A percentile compares a stretch with the other conserved stretches of the same genome.
These are phyloP conservation scores for Leucosporidium scottii DNA, from an alignment of 768 basidiomycete genomes.

Conservation along the genomic window DNA sequence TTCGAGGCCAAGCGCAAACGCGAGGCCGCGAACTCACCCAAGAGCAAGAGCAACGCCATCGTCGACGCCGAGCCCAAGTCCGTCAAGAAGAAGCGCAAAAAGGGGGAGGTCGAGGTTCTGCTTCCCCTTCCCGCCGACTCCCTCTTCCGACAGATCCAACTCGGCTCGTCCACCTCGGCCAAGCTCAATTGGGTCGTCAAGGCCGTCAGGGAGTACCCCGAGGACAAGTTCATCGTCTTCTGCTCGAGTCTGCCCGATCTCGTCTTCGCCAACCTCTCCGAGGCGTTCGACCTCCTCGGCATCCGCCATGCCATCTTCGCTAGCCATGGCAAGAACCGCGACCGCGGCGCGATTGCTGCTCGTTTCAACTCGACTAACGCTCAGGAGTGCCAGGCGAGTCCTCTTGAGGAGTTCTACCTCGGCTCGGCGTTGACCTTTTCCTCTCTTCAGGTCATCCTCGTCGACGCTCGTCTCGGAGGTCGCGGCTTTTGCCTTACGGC, in stretches of 20 bases:
- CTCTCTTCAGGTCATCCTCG: constrained; percentile 16
- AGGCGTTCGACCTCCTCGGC: constrained; percentile 28
- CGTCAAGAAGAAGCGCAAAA: constrained; percentile 11
- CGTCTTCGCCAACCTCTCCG: constrained; percentile 24
- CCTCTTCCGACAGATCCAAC: constrained; percentile 1
- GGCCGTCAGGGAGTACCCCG: constrained; percentile 9
- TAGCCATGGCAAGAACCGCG: background rate
- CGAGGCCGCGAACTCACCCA: too few species aligned
- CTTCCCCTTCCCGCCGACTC: constrained; percentile 13
- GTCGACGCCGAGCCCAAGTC: background rate
- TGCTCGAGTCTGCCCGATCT: constrained; percentile 13
- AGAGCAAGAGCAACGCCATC: background rate
- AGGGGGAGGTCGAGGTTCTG: constrained; percentile 11
- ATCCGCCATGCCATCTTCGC: constrained; percentile 28
- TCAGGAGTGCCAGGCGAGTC: constrained; percentile 4
- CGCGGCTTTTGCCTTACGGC: constrained; percentile 23
- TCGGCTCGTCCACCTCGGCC: constrained; percentile 14
- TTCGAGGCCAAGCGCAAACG: constrained; percentile 23
- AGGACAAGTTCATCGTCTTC: constrained; percentile 34
- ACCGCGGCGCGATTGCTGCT: constrained; percentile 11
- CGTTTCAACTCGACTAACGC: constrained; percentile 14
- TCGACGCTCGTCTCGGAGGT: constrained; percentile 27
- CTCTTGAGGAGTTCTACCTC: too few species aligned
- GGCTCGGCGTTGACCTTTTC: too few species aligned
- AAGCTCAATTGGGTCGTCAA: constrained; percentile 29